Base-by-base conservation (phyloP, 306 rosid species). In the Hippophae rhamnoides region DNA sequence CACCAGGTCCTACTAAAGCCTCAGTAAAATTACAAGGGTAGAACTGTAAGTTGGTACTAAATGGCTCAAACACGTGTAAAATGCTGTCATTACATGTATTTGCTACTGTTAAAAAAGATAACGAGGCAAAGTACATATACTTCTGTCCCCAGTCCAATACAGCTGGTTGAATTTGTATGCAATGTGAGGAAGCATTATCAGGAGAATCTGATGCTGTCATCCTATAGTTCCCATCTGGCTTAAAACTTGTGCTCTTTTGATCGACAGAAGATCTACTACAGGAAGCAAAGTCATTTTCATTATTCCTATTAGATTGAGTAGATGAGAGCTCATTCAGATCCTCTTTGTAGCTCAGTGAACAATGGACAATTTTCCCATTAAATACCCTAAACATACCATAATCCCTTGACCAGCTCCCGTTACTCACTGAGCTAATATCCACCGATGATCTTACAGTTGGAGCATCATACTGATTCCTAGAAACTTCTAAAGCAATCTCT, bases 11-110 rank as follows among this genome's bases (percentile, higher is more conserved):
- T 61, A 92, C 66, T 10, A 74, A 71, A 80, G 71, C 73, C 74
- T 80, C 86, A 10, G 84, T 92, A 62, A 81, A 81, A 82, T 92
- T 92, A 77, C 94, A 88, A 41, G 95, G 78, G 73, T 88, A 92
- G 84, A 92, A 92, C 88, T 92, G 99, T 42, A 64, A 41, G 79
- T 86, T 86, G 2, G 84, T 73, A 77, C 95, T 88, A 79, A 83
- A 88, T 31, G 96, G 99, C 66, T 92, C 96, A 69, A 81, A 88
- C 58, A 92, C 81, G 76, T 82, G 82, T 73, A 92, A 70, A 68
- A 71, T 59, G 73, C 93, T 77, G 64, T 82, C 90, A 57, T 76
- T 86, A 80, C 96, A 85, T 3, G 81, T 80, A 72, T 92, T 92
- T 69, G 7, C 78, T 69, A 92, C 90, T 7, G 88, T 92, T 74